Evolutionary conservation across 2,329 filamentous ascomycete species (phyloP).

Genomic region (Coniochaeta sp.): DNA sequence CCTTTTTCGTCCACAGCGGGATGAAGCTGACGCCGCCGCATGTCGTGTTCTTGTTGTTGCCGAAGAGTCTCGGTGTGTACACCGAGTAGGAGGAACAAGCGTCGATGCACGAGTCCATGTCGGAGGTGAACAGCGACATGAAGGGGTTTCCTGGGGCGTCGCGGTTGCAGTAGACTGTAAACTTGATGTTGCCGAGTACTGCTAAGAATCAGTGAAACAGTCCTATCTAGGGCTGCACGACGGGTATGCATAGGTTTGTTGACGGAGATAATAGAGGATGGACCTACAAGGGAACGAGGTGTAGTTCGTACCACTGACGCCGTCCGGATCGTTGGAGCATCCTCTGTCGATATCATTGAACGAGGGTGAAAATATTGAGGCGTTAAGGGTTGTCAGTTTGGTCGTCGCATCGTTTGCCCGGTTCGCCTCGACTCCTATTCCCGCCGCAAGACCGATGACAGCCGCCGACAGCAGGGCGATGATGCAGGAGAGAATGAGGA

Average conservation of each 20-base stretch:
- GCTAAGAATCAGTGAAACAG: not conserved
- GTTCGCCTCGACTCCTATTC: slow-evolving; percentile 31
- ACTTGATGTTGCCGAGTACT: slow-evolving; percentile 29
- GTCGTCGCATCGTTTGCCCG: slow-evolving; percentile 28
- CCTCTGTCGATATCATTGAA: slow-evolving; percentile 27
- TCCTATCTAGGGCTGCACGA: not conserved
- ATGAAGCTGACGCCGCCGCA: slow-evolving; percentile 33
- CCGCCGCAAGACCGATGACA: slow-evolving; percentile 35
- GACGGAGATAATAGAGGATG: no score
- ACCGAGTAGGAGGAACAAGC: slow-evolving; percentile 33
- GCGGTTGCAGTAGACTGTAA: slow-evolving; percentile 34
- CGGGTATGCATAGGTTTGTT: no score
- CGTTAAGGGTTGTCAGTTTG: slow-evolving; percentile 20
- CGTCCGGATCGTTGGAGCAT: slow-evolving; percentile 26
- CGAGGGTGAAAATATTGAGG: slow-evolving; percentile 10
- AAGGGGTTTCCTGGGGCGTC: slow-evolving; percentile 29
- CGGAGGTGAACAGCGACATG: slow-evolving; percentile 31
- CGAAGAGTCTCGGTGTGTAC: slow-evolving; percentile 20
- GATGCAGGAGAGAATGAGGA: slow-evolving; percentile 31
- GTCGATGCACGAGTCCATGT: slow-evolving; percentile 38
- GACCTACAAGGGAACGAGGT: slow-evolving; percentile 27
- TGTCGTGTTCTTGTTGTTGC: slow-evolving; percentile 20
- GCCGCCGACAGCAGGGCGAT: slow-evolving; percentile 30
- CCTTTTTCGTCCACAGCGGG: slow-evolving; percentile 32
- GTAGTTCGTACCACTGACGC: slow-evolving; percentile 29